These are phyloP conservation scores for Calonectria ilicicola DNA, from an alignment of 2,329 filamentous ascomycete genomes.

Conservation along the genomic window DNA sequence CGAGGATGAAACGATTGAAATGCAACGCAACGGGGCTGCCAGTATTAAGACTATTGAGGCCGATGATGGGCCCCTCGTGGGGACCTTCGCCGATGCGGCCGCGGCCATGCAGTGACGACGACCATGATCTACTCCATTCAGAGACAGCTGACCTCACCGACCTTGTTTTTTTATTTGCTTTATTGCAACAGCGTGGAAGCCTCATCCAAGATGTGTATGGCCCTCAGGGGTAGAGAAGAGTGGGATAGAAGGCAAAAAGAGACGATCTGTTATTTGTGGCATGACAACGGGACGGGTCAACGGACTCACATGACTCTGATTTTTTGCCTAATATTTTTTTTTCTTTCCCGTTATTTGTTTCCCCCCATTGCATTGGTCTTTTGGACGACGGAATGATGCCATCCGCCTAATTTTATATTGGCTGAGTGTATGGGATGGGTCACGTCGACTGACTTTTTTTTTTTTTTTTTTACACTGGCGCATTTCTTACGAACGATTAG, in stretches of 20 bases:
- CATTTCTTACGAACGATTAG: constrained; percentile 16
- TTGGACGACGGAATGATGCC: constrained; percentile 5
- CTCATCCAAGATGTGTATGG: neutral
- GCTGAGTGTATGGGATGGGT: neutral
- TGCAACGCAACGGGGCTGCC: constrained; percentile 52
- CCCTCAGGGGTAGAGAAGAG: neutral
- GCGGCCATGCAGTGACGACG: constrained; percentile 58
- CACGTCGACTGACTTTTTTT: constrained; percentile 7
- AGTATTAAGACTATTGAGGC: constrained; percentile 50
- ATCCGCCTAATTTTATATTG: constrained; percentile 8
- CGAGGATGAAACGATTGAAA: constrained; percentile 62
- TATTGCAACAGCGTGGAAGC: neutral
- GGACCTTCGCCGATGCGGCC: constrained; percentile 71
- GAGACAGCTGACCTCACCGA: neutral
- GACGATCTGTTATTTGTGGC: neutral
- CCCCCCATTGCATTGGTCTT: neutral
- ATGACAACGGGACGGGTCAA: neutral
- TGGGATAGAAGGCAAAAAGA: constrained; percentile 4
- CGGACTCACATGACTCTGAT: constrained; percentile 5
- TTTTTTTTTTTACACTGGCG: neutral
- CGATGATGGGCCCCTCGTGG: constrained; percentile 61
- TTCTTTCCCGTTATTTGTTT: neutral
- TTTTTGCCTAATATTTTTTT: neutral
- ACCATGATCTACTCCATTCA: constrained; percentile 13
- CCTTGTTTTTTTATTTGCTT: neutral